A percentile compares a stretch with the other conserved stretches of the same genome.
Evolutionary conservation across 2,329 filamentous ascomycete genomes (phyloP).

Genomic region (Phialocephala sp.): DNA sequence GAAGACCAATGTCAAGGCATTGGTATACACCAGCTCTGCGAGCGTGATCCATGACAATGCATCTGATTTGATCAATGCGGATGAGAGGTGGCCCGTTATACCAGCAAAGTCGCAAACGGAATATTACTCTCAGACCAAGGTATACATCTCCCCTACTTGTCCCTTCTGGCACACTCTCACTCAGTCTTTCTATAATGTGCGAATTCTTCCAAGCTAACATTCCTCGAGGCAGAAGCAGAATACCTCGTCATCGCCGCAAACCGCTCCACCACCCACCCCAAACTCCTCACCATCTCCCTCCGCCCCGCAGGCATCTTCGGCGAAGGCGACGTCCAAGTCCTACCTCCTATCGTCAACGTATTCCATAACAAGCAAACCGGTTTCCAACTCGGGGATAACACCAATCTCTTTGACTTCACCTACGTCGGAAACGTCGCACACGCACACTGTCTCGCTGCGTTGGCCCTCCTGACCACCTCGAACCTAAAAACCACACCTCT

Average conservation of each 20-base stretch:
- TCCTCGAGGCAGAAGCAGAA: constrained; percentile 73
- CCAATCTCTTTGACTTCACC: constrained; percentile 74
- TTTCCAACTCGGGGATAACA: constrained; percentile 80
- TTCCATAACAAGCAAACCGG: constrained; percentile 71
- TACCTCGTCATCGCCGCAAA: constrained; percentile 79
- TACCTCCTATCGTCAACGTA: constrained; percentile 75
- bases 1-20: constrained; percentile 73
- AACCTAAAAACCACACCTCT: constrained; percentile 59
- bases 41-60: constrained; percentile 86
- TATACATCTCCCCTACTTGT: constrained; percentile 22
- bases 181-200: neutral
- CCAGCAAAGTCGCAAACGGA: constrained; percentile 73
- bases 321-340: constrained; percentile 80
- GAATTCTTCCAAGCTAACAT: constrained; percentile 37
- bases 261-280: constrained; percentile 52
- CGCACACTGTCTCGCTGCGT: constrained; percentile 78
- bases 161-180: neutral
- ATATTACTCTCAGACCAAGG: constrained; percentile 89
- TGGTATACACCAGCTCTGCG: constrained; percentile 91
- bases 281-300: constrained; percentile 78
- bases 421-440: constrained; percentile 74
- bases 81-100: constrained; percentile 81
- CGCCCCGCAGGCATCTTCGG: constrained; percentile 91
- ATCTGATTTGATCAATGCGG: constrained; percentile 75
- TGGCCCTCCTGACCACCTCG: constrained; percentile 53